These are phyloP conservation scores for Aspergillus steynii DNA, from an alignment of 495 filamentous ascomycete species.

Conservation along the genomic window DNA sequence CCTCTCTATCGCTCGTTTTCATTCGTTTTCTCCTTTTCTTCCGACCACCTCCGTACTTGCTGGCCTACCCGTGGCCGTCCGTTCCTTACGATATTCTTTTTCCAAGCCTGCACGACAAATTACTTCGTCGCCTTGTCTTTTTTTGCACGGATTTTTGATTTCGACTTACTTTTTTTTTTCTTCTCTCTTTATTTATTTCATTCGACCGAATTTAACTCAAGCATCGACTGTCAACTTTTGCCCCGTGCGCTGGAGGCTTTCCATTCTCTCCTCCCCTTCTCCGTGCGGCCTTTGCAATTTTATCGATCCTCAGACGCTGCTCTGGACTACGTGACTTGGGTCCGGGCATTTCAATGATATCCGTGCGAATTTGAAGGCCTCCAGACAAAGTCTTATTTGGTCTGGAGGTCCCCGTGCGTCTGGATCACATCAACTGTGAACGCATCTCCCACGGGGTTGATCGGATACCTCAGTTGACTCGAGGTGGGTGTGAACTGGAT, in stretches of 20 bases:
- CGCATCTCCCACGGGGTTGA: constrained; percentile 9
- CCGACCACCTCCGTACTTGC: constrained; percentile 22
- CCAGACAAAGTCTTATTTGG: constrained; percentile 41
- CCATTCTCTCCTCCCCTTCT: not conserved
- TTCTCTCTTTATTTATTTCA: not conserved
- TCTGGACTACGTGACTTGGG: constrained; percentile 27
- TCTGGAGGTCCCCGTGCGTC: constrained; percentile 46
- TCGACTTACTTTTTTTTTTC: not conserved
- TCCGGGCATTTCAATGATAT: constrained; percentile 40
- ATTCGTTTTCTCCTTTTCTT: constrained; percentile 10
- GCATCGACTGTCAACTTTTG: not conserved
- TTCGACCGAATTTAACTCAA: not conserved
- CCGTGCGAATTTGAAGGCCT: constrained; percentile 39
- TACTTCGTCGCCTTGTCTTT: constrained; percentile 4
- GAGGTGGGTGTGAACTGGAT: constrained; percentile 14
- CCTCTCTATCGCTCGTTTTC: constrained; percentile 16
- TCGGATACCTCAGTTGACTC: constrained; percentile 15
- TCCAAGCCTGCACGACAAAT: constrained; percentile 13
- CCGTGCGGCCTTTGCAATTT: not conserved
- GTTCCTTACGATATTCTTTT: constrained; percentile 37
- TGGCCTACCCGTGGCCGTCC: constrained; percentile 51
- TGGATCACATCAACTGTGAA: constrained; percentile 32
- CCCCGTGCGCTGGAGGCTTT: constrained; percentile 3
- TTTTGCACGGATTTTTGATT: not conserved
- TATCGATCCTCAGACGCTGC: constrained; percentile 11